These are phyloP conservation scores for Phaeodactylum tricornutum DNA, from an alignment of 108 stramenopile genomes.

Conservation along the genomic window DNA sequence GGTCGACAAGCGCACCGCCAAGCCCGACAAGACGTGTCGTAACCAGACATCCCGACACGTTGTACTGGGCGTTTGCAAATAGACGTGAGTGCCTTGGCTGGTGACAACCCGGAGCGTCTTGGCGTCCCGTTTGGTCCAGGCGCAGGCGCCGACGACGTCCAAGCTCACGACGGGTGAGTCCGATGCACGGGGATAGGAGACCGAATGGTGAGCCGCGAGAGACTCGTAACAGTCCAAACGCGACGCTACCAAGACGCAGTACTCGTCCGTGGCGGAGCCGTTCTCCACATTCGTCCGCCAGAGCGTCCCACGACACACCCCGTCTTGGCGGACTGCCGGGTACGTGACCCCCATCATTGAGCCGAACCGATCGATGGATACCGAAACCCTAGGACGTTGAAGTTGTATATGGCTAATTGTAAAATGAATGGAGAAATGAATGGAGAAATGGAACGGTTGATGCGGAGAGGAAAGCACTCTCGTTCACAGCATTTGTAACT, in stretches of 20 bases:
- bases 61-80: constrained; percentile 45
- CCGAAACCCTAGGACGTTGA: too few relatives aligned
- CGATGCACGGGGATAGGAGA: too few relatives aligned
- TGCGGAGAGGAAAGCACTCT: too few relatives aligned
- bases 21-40: too few relatives aligned
- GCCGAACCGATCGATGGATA: too few relatives aligned
- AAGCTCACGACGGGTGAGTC: constrained; percentile 46
- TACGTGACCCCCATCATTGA: too few relatives aligned
- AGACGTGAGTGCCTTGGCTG: constrained; percentile 63
- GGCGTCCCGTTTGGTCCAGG: constrained; percentile 36
- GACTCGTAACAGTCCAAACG: constrained; percentile 60
- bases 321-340: constrained; percentile 13
- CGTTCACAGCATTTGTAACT: too few relatives aligned
- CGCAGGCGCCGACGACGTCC: constrained; percentile 67
- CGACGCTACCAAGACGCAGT: constrained; percentile 60
- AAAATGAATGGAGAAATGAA: too few relatives aligned
- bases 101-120: constrained; percentile 54
- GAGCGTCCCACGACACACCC: constrained; percentile 35
- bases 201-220: constrained; percentile 31
- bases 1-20: too few relatives aligned
- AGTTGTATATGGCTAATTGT: too few relatives aligned
- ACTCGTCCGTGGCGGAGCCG: constrained; percentile 20
- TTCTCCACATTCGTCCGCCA: constrained; percentile 8
- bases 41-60: constrained; percentile 68
- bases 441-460: too few relatives aligned